Percentiles rank a stretch among this genome's conserved stretches.
Evolutionary conservation across 495 filamentous ascomycete genomes (phyloP).

Genomic region (Amniculicola lignicola): DNA sequence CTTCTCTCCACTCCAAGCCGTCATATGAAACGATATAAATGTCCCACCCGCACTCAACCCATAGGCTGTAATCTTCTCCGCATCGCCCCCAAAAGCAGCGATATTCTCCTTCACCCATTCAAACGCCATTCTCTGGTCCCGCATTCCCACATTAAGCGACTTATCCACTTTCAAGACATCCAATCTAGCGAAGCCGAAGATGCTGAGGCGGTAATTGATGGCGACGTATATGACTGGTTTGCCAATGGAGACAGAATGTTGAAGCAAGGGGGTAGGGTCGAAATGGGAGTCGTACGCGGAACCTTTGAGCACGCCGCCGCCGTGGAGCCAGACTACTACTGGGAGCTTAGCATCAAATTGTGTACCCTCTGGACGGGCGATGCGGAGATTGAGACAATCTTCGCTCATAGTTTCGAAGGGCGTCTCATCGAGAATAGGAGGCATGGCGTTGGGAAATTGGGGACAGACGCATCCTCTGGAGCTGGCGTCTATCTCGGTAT

Average conservation of each 20-base stretch:
- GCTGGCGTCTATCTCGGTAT: slow-evolving; percentile 5
- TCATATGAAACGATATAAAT: slow-evolving; percentile 2
- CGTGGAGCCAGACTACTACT: slow-evolving; percentile 9
- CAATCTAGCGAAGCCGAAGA: slow-evolving; percentile 34
- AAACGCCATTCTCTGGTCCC: slow-evolving; percentile 33
- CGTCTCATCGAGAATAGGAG: slow-evolving; percentile 6
- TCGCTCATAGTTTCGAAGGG: slow-evolving; percentile 13
- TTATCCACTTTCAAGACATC: slow-evolving; percentile 13
- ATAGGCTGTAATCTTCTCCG: slow-evolving; percentile 8
- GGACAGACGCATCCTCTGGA: slow-evolving; percentile 7
- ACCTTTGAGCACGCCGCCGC: slow-evolving; percentile 15
- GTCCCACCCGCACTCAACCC: slow-evolving; percentile 20
- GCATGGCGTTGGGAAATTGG: slow-evolving; percentile 7
- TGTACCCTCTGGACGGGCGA: slow-evolving; percentile 3
- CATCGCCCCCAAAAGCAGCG: slow-evolving; percentile 13
- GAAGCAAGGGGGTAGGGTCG: slow-evolving; percentile 3
- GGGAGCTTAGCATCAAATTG: background rate
- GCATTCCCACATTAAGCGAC: slow-evolving; percentile 36
- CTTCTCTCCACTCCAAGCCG: slow-evolving; percentile 13
- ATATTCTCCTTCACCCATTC: slow-evolving; percentile 21
- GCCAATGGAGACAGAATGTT: background rate
- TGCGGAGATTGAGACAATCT: slow-evolving; percentile 15
- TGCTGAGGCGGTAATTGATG: slow-evolving; percentile 35
- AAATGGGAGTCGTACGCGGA: slow-evolving; percentile 11
- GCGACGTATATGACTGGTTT: slow-evolving; percentile 41